Evolutionary conservation across 2,329 filamentous ascomycete genomes (phyloP), one percentile per base, ranked within the genome.

Genomic region (Colletotrichum phormii): DNA sequence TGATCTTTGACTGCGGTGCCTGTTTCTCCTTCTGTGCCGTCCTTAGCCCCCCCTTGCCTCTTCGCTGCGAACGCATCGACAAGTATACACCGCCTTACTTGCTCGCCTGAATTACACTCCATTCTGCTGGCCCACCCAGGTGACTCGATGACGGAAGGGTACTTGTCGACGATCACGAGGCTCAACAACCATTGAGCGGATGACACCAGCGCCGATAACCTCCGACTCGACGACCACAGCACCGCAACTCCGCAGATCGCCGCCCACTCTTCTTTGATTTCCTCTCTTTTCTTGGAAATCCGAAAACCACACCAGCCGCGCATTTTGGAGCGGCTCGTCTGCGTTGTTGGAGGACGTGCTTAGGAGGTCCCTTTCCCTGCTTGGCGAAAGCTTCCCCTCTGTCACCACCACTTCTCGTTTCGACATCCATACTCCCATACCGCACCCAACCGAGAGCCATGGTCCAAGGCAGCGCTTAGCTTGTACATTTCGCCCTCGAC

Each of bases 81-180:
- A 63, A 13, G 18, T 33, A 66, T 49, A 46, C 57, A 55, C 58
- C 31, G 58, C 49, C 46, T 55, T 53, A 31, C 22, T n/a, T 37
- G 22, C 49, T 29, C 15, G 4, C 55, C 55, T 15, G 11, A 53
- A 62, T 11, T 22, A 63, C 42, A 24, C 13, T 31, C 15, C 15
- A n/a, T 33, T 35, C 42, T 35, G 33, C 54, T 54, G 18, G 37
- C 42, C 12, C 12, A 37, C 49, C 24, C 71, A 67, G 71, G 68
- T 73, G 71, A 73, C 71, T 72, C 62, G 51, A 72, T 73, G 71
- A 72, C 71, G 71, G 67, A 67, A 73, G 57, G 58, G 62, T 67
- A 63, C 68, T 53, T 72, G 37, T 67, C 51, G 29, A 67, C 51
- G 42, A 73, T 73, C 71, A 72, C 71, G 62, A 72, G 71, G 62